Conservation (phyloP, 192 early-diverging fungal species). For the Coemansia sp. region DNA sequence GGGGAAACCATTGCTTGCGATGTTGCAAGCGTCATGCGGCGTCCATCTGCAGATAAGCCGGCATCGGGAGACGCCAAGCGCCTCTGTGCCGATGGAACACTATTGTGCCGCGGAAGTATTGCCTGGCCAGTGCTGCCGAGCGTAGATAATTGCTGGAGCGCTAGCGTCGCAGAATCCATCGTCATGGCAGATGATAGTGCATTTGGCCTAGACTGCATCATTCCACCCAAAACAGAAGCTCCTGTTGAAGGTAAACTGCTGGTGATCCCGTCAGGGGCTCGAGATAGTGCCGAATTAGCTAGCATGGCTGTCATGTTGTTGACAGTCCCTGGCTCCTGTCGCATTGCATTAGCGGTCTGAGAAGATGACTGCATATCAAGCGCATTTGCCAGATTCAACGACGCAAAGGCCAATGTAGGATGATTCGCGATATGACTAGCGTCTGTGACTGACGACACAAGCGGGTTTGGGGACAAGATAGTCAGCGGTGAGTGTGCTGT, state of each 20-base stretch:
- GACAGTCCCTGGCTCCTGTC: constrained; percentile 1
- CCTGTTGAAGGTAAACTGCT: not conserved
- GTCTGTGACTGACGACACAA: constrained; percentile 25
- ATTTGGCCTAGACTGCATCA: constrained; percentile 49
- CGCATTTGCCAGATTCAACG: constrained; percentile 42
- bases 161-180: constrained; percentile 11
- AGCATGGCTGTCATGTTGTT: constrained; percentile 22
- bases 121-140: constrained; percentile 13
- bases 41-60: not conserved
- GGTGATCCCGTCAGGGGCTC: not conserved
- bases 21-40: not conserved
- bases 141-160: constrained; percentile 16
- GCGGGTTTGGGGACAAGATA: constrained; percentile 27
- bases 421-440: constrained; percentile 18
- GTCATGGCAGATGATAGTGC: constrained; percentile 24
- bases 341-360: constrained; percentile 4
- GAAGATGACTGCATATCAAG: constrained; percentile 29
- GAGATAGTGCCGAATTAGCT: constrained; percentile 11
- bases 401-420: constrained; percentile 49
- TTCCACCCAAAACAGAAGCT: constrained; percentile 8
- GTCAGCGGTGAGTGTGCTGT: constrained; percentile 33
- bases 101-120: constrained; percentile 28
- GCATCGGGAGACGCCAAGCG: constrained; percentile 13
- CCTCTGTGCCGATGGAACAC: constrained; percentile 33
- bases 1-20: constrained; percentile 2